Evolutionary conservation across 2,329 filamentous ascomycete genomes (phyloP), one percentile per base, ranked within the genome.

Genomic region (Aspergillus aculeatus): DNA sequence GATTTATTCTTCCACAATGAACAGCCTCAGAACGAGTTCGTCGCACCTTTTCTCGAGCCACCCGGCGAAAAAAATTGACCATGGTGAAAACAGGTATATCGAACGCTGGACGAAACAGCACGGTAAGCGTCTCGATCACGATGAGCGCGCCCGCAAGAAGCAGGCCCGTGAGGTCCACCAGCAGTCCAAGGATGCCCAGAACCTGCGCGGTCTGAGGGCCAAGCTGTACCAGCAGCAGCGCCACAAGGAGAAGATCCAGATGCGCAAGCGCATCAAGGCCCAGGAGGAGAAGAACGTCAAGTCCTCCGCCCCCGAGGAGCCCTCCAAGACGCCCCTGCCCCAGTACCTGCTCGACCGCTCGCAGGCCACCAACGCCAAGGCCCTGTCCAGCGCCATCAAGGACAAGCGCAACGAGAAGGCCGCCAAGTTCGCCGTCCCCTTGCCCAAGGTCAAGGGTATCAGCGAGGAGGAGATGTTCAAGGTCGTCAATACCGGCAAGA

Each of bases 221-320:
- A 99, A 99, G 84, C 82, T 96, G 71, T 89, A 95, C 81, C 89
- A 94, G 77, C 89, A 98, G 85, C 92, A 93, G 83, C 87, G 95
- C 26, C 91, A 92, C 81, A 90, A 93, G 77, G 93, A 99, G 83
- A 99, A 99, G 89, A 96, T 96, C 75, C 92, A 96, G 84, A 93
- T 96, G 89, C 90, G 89, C 79, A 96, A 96, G 84, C 83, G 88
- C 72, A 96, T 99, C 85, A 91, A 90, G 80, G 90, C 91, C 49
- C 91, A 96, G 82, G 95, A 99, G 80, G 91, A 97, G 83, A 89
- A 92, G 80, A 96, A 97, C 74, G 88, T 98, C 82, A 96, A 98
- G 81, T 91, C 90, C 16, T 82, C 85, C 32, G 88, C 89, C 57
- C 87, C 90, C 66, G 86, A 89, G 69, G 90, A 95, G 77, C 90